phyloP scores from a whole-genome alignment of 2,329 filamentous ascomycete genomes.

The Epichloe gansuensis region DNA sequence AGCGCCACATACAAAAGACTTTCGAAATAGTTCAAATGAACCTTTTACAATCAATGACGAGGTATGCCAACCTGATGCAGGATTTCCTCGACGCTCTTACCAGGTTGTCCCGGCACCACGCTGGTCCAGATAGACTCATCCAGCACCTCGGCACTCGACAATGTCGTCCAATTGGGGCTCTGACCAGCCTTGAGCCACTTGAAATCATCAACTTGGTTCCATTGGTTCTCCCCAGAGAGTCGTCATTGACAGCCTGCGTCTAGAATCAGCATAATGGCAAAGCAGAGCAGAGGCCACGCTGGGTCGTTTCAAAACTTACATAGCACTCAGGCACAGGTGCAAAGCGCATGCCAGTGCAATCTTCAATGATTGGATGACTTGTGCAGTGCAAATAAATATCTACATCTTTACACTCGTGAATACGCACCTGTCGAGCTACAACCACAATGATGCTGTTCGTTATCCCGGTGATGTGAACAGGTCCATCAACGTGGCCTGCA shows the following conservation, averaged over 20 bases:
- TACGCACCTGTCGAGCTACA: constrained; percentile 74
- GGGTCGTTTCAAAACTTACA: constrained; percentile 37
- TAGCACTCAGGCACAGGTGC: constrained; percentile 59
- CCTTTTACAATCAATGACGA: not conserved
- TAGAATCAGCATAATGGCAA: not conserved
- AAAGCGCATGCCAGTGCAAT: constrained; percentile 69
- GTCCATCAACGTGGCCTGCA: constrained; percentile 65
- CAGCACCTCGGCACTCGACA: constrained; percentile 50
- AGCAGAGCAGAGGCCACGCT: not conserved
- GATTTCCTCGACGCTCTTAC: constrained; percentile 52
- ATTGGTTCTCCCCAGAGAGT: constrained; percentile 49
- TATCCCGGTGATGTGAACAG: constrained; percentile 71
- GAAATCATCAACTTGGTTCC: constrained; percentile 91
- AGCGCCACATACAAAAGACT: not conserved
- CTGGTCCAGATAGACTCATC: constrained; percentile 55
- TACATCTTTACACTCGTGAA: constrained; percentile 76
- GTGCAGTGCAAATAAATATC: constrained; percentile 72
- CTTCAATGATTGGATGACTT: constrained; percentile 88
- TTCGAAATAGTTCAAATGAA: not conserved
- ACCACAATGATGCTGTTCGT: constrained; percentile 65
- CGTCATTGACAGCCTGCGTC: constrained; percentile 16
- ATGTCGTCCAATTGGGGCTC: constrained; percentile 76
- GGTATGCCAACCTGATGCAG: constrained; percentile 38
- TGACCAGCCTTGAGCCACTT: constrained; percentile 83
- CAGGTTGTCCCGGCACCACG: constrained; percentile 51